Percentiles rank a stretch among this genome's conserved stretches.
Conservation (phyloP, 2,329 filamentous ascomycete species). For the Nakataea oryzae region DNA sequence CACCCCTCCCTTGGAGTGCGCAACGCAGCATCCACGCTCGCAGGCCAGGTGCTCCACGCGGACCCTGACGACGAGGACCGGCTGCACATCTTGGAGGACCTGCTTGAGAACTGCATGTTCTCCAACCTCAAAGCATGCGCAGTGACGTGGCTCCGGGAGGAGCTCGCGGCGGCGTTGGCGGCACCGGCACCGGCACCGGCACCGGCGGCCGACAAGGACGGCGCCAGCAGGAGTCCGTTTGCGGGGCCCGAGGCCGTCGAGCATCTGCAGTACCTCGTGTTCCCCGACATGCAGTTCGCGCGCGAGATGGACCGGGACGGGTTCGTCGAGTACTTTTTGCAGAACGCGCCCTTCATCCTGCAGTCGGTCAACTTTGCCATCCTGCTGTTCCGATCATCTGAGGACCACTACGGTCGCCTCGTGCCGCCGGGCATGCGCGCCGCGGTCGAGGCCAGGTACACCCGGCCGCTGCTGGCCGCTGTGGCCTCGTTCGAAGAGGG, state of each 20-base stretch:
- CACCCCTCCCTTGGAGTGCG: conserved; percentile 43
- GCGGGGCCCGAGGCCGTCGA: conserved; percentile 44
- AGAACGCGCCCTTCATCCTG: conserved; percentile 43
- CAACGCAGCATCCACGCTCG: conserved; percentile 42
- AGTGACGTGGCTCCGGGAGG: conserved; percentile 53
- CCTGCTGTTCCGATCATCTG: conserved; percentile 36
- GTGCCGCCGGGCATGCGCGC: conserved; percentile 45
- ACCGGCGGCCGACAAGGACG: conserved; percentile 13
- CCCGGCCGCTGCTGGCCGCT: conserved; percentile 38
- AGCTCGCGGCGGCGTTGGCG: conserved; percentile 36
- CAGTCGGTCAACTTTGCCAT: conserved; percentile 52
- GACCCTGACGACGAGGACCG: conserved; percentile 49
- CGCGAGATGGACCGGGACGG: conserved; percentile 27
- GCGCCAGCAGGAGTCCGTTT: conserved; percentile 26
- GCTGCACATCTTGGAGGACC: conserved; percentile 51
- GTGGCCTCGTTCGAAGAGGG: conserved; percentile 18
- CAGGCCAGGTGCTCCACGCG: conserved; percentile 43
- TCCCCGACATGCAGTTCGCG: conserved; percentile 43
- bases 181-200: conserved; percentile 2
- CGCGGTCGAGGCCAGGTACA: conserved; percentile 48
- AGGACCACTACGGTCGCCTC: conserved; percentile 24
- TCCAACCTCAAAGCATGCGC: conserved; percentile 51
- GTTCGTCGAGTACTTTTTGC: conserved; percentile 39
- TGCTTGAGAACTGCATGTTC: conserved; percentile 56
- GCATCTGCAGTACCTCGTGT: conserved; percentile 49